Conservation (phyloP, 164 flowering plant species). For the Chloranthus sessilifolius region DNA sequence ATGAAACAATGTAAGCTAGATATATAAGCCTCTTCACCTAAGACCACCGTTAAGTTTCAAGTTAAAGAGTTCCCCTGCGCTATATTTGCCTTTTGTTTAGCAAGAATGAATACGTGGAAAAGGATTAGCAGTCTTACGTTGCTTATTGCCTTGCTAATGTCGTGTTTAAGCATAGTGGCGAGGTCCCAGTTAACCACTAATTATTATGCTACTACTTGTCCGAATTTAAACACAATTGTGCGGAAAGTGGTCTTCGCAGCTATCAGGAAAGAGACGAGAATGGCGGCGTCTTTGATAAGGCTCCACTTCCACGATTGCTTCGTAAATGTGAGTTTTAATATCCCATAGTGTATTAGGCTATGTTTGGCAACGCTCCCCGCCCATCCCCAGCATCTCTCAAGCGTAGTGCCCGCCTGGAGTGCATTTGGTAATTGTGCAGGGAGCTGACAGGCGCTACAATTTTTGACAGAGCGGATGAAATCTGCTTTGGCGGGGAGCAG, state of each 20-base stretch:
- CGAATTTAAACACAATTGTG: conserved; percentile 37
- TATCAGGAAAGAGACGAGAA: conserved; percentile 51
- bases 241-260: conserved; percentile 42
- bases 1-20: neutral
- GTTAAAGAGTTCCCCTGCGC: no score
- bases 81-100: no score
- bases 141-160: conserved; percentile 9
- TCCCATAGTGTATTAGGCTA: neutral
- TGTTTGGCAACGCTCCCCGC: neutral
- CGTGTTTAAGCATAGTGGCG: conserved; percentile 18
- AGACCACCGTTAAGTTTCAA: no score
- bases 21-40: no score
- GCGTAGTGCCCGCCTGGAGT: no score
- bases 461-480: no score
- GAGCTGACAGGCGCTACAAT: no score
- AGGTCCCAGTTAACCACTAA: conserved; percentile 42
- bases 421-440: no score
- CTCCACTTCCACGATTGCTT: conserved; percentile 97
- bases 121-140: neutral
- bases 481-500: no score
- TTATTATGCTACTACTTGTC: conserved; percentile 48
- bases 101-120: conserved; percentile 17
- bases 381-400: no score
- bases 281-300: conserved; percentile 70
- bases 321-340: conserved; percentile 50